Conservation (phyloP, 2,329 filamentous ascomycete genomes). For the Clonostachys chloroleuca region DNA sequence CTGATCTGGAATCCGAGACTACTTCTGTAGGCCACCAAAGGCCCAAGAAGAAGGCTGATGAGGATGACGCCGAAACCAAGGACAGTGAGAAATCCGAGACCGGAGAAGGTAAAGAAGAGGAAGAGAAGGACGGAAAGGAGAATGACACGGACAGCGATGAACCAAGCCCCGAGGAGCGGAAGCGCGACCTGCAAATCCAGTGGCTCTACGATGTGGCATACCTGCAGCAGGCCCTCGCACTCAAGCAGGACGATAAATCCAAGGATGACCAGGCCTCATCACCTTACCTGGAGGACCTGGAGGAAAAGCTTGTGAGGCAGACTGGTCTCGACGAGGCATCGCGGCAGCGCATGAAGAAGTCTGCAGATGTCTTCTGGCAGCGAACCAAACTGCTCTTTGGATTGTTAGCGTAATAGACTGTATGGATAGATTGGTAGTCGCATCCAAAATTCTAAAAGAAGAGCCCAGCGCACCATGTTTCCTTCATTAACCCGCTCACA, state of each 20-base stretch:
- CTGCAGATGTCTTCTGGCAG: slow-evolving; percentile 75
- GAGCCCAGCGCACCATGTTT: not conserved
- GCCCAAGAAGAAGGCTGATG: not conserved
- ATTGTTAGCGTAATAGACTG: slow-evolving; percentile 46
- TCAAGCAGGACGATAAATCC: not conserved
- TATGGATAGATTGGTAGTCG: not conserved
- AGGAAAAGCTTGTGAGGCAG: slow-evolving; percentile 34
- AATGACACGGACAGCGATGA: slow-evolving; percentile 2
- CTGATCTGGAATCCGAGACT: slow-evolving; percentile 11
- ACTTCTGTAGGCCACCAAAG: slow-evolving; percentile 3
- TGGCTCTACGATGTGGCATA: slow-evolving; percentile 58
- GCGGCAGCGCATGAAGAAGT: slow-evolving; percentile 52
- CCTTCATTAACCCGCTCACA: not conserved
- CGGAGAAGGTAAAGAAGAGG: slow-evolving; percentile 5
- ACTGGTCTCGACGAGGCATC: slow-evolving; percentile 42
- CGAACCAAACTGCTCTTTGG: slow-evolving; percentile 80
- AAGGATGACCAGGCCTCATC: too few relatives aligned
- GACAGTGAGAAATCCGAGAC: slow-evolving; percentile 7
- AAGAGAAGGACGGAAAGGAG: slow-evolving; percentile 5
- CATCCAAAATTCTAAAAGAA: slow-evolving; percentile 2
- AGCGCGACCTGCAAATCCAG: slow-evolving; percentile 47
- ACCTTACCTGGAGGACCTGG: slow-evolving; percentile 4
- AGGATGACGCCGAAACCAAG: slow-evolving; percentile 5
- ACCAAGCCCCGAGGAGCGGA: slow-evolving; percentile 1
- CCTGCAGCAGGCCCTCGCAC: slow-evolving; percentile 27